A percentile compares a stretch with the other conserved stretches of the same genome.
Evolutionary conservation across 306 rosid species (phyloP).

Genomic region (Rubus parviflorus): DNA sequence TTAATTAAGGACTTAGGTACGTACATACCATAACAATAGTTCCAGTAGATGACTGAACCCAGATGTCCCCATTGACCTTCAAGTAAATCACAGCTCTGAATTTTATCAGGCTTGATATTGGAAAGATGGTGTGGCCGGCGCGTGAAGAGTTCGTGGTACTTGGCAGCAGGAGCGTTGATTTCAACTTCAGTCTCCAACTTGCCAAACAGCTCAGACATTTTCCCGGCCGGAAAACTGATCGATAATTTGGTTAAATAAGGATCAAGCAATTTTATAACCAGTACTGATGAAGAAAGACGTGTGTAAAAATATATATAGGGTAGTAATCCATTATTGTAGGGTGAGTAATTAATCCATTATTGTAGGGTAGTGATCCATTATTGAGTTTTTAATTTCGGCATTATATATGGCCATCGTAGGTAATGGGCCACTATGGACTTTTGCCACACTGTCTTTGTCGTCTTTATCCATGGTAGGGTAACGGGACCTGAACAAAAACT

Average conservation of each 20-base stretch:
- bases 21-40: constrained; percentile 25
- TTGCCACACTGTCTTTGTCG: too few relatives aligned
- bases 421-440: too few relatives aligned
- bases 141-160: constrained; percentile 1
- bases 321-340: too few relatives aligned
- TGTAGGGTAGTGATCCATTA: background rate
- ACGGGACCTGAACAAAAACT: too few relatives aligned
- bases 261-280: too few relatives aligned
- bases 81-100: constrained; percentile 8
- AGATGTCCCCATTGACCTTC: constrained; percentile 25
- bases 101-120: background rate
- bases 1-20: background rate
- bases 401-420: too few relatives aligned
- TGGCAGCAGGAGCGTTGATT: constrained; percentile 14
- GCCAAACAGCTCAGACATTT: background rate
- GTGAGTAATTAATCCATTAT: too few relatives aligned
- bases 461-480: too few relatives aligned
- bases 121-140: constrained; percentile 23
- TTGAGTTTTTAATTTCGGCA: too few relatives aligned
- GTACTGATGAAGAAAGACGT: too few relatives aligned
- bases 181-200: constrained; percentile 18
- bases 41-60: constrained; percentile 22
- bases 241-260: too few relatives aligned
- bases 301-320: too few relatives aligned
- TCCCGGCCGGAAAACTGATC: background rate